Conservation (phyloP, 441 rosid species). For the Jatropha multifida region DNA sequence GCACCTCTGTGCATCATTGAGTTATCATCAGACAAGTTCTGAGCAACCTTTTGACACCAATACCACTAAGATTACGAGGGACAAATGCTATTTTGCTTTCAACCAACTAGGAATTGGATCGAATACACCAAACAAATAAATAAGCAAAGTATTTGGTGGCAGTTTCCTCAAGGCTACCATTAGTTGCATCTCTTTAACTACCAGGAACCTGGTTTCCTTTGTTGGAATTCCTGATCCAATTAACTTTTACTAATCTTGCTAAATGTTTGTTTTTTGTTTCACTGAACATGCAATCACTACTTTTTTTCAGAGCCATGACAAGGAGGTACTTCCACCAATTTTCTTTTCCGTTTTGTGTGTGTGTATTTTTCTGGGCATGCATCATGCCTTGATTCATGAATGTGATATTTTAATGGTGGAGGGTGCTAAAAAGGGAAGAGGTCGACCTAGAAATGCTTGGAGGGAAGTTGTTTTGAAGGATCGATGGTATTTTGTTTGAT, state of each 20-base stretch:
- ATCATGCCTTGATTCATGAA: no score
- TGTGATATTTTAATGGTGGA: no score
- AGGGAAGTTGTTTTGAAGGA: no score
- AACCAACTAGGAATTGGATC: background rate
- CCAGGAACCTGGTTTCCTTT: slow-evolving; percentile 6
- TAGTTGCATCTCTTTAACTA: background rate
- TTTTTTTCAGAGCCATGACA: background rate
- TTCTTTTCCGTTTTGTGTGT: background rate
- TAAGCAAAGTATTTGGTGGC: background rate
- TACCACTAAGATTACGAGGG: background rate
- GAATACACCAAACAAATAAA: background rate
- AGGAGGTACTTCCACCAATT: background rate
- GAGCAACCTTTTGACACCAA: slow-evolving; percentile 10
- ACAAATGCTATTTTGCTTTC: background rate
- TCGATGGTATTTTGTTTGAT: no score
- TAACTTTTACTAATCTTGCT: background rate
- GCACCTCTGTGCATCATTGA: slow-evolving; percentile 14
- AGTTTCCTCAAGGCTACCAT: background rate
- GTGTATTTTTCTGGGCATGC: background rate
- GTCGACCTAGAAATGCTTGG: no score
- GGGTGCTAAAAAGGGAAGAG: no score
- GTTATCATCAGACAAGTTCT: slow-evolving; percentile 10
- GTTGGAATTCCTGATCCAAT: background rate
- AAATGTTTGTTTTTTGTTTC: background rate
- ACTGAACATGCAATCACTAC: background rate